Conservation (phyloP, 2,329 filamentous ascomycete genomes). For the Hawksworthiomyces lignivorus region DNA sequence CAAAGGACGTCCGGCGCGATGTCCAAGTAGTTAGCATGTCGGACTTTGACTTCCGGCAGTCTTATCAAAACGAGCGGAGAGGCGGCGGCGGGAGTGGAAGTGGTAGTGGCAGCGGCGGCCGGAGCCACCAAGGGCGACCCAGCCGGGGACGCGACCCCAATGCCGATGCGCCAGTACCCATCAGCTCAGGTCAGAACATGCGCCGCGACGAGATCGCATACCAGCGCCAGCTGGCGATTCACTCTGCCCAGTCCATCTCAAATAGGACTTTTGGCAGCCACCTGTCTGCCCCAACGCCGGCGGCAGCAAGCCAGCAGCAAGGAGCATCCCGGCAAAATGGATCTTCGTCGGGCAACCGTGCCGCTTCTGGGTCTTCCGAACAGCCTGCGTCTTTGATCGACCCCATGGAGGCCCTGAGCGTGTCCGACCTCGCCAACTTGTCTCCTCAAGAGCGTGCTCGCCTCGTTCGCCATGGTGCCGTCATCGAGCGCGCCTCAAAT, state of each 20-base stretch:
- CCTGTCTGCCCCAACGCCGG: constrained; percentile 50
- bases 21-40: constrained; percentile 81
- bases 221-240: constrained; percentile 85
- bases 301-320: constrained; percentile 9
- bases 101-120: constrained; percentile 33
- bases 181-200: constrained; percentile 70
- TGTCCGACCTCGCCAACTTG: constrained; percentile 44
- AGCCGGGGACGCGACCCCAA: constrained; percentile 79
- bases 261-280: constrained; percentile 79
- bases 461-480: constrained; percentile 69
- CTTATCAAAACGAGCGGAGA: constrained; percentile 58
- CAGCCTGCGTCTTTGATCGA: constrained; percentile 18
- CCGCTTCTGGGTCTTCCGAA: background rate
- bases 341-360: background rate
- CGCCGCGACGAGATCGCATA: constrained; percentile 83
- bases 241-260: constrained; percentile 73
- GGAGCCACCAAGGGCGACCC: constrained; percentile 30
- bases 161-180: constrained; percentile 61
- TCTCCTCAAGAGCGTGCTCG: constrained; percentile 76
- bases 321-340: constrained; percentile 12
- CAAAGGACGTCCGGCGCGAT: constrained; percentile 77
- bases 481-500: constrained; percentile 76
- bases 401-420: constrained; percentile 42
- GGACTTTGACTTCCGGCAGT: constrained; percentile 68
- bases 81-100: constrained; percentile 41